Base-by-base conservation (phyloP, 495 filamentous ascomycete genomes). In the Daldinia caldariorum region DNA sequence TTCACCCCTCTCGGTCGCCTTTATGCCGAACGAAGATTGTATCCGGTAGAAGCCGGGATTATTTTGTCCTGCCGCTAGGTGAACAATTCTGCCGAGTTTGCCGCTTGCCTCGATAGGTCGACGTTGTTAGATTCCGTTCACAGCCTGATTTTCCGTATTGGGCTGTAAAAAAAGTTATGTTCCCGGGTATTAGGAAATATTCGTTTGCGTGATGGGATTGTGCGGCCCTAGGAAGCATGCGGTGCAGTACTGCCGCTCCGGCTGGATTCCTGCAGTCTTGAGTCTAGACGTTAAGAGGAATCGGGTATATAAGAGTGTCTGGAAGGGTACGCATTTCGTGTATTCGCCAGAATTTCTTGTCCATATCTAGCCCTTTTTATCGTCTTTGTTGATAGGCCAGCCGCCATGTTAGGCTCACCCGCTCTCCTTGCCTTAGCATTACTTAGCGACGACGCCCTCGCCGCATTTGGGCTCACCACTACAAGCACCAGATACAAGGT, bases 401-500 rank as follows among this genome's bases (percentile, higher is more conserved):
- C 39, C 50, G 58, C 22, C 0, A 66, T 70, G 67, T 60, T 70
- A 31, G 34, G 58, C 14, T n/a, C 57, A 34, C 51, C 62, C 5
- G 29, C 13, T 20, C 8, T 61, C 18, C 56, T 70, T 12, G 57
- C 61, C 31, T 31, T 66, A 20, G 39, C 47, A 20, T 37, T 65
- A 0, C 50, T 70, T 3, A 31, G 50, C 18, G 31, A 60, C 0
- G 29, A 63, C 10, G 69, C 63, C n/a, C 38, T 56, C 26, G 69
- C 69, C 13, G 58, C 69, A 6, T 78, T 78, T 39, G 72, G 76
- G 3, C 60, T 78, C 26, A 78, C 74, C 3, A 72, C 69, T 9
- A 75, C 72, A 31, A 70, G 70, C 8, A 67, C 56, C 14, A 67
- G 66, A 4, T 77, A 66, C 47, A 77, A 70, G 62, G 67, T 70